Evolutionary conservation across 139 green algal genomes (phyloP), one percentile per base, ranked within the genome.

Genomic region (Volvox reticuliferus): DNA sequence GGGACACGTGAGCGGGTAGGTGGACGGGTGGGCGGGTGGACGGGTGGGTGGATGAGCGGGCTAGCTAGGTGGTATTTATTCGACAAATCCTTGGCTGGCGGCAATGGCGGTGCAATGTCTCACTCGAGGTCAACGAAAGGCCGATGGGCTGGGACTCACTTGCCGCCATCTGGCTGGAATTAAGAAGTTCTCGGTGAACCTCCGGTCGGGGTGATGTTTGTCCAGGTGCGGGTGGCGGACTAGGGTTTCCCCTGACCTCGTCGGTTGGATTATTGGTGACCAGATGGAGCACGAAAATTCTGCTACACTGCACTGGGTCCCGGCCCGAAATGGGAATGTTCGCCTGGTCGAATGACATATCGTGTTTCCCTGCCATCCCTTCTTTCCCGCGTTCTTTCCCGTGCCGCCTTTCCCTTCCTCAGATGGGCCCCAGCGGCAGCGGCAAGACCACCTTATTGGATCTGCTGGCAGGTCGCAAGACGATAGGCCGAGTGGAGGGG

Each of bases 401-500:
- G 21, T 24, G 6, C 65, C 65, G 6, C 65, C 79, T n/a, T 35
- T 50, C 20, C 12, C 17, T 21, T 77, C 18, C 21, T 13, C 91
- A 94, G 85, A 97, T 98, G 96, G 97, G 97, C 21, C 94, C 96
- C 33, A 95, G 88, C 32, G 97, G 97, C 76, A 95, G 83, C 80
- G 97, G 97, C 83, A 99, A 99, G 90, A 98, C 96, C 79, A 98
- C 96, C 16, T 82, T 98, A 18, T 91, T 98, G 50, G 93, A 95
- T 79, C 20, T 95, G 73, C 65, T 96, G 76, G 91, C 91, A 19
- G 93, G 95, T 22, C 91, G 95, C 85, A 94, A 94, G 92, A 95
- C 89, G 1, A 61, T 50, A 0, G 93, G 93, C 44, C 86, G 35
- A 3, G 69, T 77, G 17, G 78, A 89, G n/a, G 96, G 96, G 16